phyloP scores from a whole-genome alignment of 129 eudicot species.

The Flaveria linearis region DNA sequence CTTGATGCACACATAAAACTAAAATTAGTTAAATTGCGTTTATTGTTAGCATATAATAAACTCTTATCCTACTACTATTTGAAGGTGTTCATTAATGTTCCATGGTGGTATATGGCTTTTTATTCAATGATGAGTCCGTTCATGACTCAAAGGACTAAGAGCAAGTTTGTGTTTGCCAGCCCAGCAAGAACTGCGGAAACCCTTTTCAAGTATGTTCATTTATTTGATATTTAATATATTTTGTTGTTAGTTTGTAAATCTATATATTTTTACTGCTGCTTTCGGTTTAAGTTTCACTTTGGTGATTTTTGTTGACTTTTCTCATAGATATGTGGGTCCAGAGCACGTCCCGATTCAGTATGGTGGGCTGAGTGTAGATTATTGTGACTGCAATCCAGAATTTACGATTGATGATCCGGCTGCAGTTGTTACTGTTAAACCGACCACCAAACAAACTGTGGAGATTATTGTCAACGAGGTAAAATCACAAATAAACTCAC shows the following conservation, averaged over 20 bases:
- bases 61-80: not conserved
- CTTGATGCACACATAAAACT: not conserved
- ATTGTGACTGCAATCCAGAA: constrained; percentile 20
- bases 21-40: not conserved
- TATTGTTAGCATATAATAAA: not conserved
- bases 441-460: constrained; percentile 13
- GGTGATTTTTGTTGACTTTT: not conserved
- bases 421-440: constrained; percentile 16
- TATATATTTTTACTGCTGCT: not conserved
- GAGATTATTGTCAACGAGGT: constrained; percentile 15
- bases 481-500: not conserved
- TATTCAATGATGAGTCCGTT: constrained; percentile 18
- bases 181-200: constrained; percentile 2
- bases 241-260: not conserved
- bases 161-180: constrained; percentile 22
- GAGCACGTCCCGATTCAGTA: constrained; percentile 21
- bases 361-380: constrained; percentile 18
- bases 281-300: not conserved
- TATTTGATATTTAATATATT: not conserved
- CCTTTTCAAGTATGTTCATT: constrained; percentile 13
- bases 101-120: constrained; percentile 16
- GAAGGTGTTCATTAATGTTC: constrained; percentile 18
- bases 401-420: constrained; percentile 14
- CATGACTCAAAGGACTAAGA: constrained; percentile 23
- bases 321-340: constrained; percentile 11